These are phyloP conservation scores for Sonneratia alba DNA, from an alignment of 345 rosid species.

Conservation along the genomic window DNA sequence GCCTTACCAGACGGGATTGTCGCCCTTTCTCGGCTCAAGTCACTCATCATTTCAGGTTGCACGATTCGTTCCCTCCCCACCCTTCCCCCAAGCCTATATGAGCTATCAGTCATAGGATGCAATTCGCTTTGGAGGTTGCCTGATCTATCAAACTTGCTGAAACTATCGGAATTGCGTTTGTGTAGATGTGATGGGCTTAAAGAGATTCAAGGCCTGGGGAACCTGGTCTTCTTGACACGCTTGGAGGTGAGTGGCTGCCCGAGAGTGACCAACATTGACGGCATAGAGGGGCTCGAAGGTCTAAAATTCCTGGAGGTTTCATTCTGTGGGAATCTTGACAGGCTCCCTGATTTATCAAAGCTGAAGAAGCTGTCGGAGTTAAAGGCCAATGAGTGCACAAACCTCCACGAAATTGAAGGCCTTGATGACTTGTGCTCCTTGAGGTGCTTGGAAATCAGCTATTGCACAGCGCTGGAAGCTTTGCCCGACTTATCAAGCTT, in stretches of 20 bases:
- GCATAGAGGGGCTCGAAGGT: not conserved
- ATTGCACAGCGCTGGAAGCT: not conserved
- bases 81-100: not conserved
- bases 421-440: not conserved
- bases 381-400: not conserved
- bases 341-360: not conserved
- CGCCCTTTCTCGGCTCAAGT: not conserved
- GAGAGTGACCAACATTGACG: not conserved
- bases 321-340: not conserved
- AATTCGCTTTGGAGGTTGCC: not conserved
- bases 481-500: conserved; percentile 4
- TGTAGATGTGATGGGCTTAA: not conserved
- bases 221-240: not conserved
- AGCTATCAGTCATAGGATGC: conserved; percentile 1
- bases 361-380: not conserved
- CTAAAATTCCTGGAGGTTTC: not conserved
- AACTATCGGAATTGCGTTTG: not conserved
- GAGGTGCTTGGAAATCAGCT: not conserved
- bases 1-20: not conserved
- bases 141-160: not conserved
- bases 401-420: not conserved
- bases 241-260: not conserved
- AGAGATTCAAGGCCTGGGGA: not conserved
- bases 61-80: not conserved
- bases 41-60: conserved; percentile 2